Base-by-base conservation (phyloP, 2,329 filamentous ascomycete species). In the Colletotrichum paranaense region DNA sequence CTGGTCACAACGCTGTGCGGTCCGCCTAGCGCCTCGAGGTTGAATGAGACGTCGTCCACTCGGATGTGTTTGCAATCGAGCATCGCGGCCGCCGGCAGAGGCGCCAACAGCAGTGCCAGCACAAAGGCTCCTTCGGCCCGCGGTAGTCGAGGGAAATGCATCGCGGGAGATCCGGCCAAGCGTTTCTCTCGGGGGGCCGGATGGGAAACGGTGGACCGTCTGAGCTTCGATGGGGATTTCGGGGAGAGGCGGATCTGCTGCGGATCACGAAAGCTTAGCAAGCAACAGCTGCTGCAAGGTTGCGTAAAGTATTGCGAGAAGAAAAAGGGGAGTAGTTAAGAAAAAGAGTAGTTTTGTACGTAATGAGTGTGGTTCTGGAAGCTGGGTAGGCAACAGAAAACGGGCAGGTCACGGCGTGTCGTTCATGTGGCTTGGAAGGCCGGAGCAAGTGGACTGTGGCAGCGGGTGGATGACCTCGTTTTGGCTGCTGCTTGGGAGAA, bases 1-100 rank as follows among this genome's bases (percentile, higher is more conserved):
- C 85, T 86, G 62, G 90, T 90, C 67, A 94, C 87, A 49, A 95
- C 91, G 0, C 91, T 90, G 80, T 93, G 92, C 42, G 92, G 92
- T 1, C 93, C 94, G 6, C 84, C 86, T 8, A 95, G 88, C 75
- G 86, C 82, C 30, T 85, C 85, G 35, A 96, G 85, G 82, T 95
- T 87, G 81, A 93, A 95, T 35, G 84, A 86, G 73, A 89, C 86
- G 28, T 85, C 86, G 75, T 92, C 88, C 1, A 90, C 86, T 4
- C 87, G 82, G 38, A 95, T 85, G 62, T 91, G 86, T 24, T 88
- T 85, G 86, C 93, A 95, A 75, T 89, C 82, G 67, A 94, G 83
- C 75, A 86, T 89, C 55, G 88, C 85, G 16, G 85, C 81, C 11
- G 81, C 81, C 3, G 85, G 79, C 2, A 80, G 75, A 19, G 84